Evolutionary conservation across 345 rosid species (phyloP).

Genomic region (Salix purpurea): DNA sequence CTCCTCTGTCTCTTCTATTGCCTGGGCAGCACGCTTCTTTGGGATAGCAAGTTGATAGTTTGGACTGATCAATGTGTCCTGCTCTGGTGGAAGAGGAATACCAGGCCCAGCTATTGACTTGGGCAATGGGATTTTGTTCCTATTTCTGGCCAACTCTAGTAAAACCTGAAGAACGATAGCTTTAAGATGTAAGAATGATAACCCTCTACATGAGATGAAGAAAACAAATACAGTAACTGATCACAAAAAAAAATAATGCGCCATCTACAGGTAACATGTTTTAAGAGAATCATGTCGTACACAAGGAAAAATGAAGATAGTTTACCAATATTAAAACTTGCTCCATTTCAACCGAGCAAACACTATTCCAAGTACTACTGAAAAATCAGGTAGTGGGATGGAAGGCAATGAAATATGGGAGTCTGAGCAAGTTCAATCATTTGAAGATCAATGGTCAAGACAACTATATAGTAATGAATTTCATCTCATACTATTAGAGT

Average conservation of each 20-base stretch:
- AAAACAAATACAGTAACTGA: neutral
- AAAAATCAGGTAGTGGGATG: neutral
- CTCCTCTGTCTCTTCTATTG: conserved; percentile 72
- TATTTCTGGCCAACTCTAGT: conserved; percentile 67
- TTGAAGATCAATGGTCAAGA: neutral
- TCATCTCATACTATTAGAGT: too few relatives aligned
- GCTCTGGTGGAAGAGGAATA: conserved; percentile 80
- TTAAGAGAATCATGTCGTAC: neutral
- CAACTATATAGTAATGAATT: neutral
- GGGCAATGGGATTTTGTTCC: conserved; percentile 85
- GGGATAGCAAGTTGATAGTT: conserved; percentile 76
- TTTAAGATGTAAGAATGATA: neutral
- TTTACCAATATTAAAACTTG: neutral
- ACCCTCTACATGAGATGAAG: neutral
- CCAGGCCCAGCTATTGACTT: conserved; percentile 65
- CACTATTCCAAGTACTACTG: neutral
- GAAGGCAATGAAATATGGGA: neutral
- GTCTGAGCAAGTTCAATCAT: neutral
- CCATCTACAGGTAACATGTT: neutral
- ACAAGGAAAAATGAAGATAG: neutral
- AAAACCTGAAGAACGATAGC: conserved; percentile 41
- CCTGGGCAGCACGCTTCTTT: conserved; percentile 46
- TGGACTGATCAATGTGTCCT: conserved; percentile 69
- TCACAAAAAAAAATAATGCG: neutral
- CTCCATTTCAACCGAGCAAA: neutral